Percentiles rank a stretch among this genome's conserved stretches.
phyloP scores from a whole-genome alignment of 306 rosid species.

The Begonia loranthoides region DNA sequence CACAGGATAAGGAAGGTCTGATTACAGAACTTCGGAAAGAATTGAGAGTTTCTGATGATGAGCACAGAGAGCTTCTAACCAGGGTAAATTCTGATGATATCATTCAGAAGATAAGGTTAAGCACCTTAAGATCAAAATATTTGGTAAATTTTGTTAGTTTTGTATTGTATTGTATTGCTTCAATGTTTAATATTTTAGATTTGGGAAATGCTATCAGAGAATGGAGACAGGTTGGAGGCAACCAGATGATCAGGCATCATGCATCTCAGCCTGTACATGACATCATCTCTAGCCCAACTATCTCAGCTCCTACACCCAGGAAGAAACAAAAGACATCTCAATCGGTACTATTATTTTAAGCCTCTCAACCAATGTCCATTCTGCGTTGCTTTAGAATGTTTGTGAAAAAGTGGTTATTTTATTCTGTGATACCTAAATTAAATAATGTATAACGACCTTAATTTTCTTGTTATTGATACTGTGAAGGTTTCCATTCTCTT shows the following conservation, averaged over 20 bases:
- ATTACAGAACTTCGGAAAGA: conserved; percentile 42
- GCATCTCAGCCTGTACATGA: conserved; percentile 70
- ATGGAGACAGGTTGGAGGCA: conserved; percentile 77
- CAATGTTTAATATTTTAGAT: conserved; percentile 10
- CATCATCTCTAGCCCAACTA: conserved; percentile 62
- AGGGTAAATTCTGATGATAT: conserved; percentile 39
- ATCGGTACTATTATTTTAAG: conserved; percentile 27
- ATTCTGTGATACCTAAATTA: background rate
- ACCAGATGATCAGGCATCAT: conserved; percentile 45
- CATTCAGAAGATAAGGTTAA: conserved; percentile 35
- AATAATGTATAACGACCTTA: background rate
- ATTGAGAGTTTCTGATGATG: conserved; percentile 44
- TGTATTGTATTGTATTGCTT: background rate
- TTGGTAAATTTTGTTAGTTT: background rate
- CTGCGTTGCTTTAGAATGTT: background rate
- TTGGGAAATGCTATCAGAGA: conserved; percentile 41
- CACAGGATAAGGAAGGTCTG: conserved; percentile 40
- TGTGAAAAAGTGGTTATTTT: background rate
- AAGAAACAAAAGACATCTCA: conserved; percentile 84
- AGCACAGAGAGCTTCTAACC: conserved; percentile 37
- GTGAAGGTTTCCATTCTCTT: background rate
- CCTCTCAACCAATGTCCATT: conserved; percentile 14
- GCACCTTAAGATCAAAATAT: background rate
- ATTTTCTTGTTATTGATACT: background rate
- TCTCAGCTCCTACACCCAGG: conserved; percentile 49